Evolutionary conservation across 176 grass and related monocot species (phyloP).

Genomic region (Areca catechu): DNA sequence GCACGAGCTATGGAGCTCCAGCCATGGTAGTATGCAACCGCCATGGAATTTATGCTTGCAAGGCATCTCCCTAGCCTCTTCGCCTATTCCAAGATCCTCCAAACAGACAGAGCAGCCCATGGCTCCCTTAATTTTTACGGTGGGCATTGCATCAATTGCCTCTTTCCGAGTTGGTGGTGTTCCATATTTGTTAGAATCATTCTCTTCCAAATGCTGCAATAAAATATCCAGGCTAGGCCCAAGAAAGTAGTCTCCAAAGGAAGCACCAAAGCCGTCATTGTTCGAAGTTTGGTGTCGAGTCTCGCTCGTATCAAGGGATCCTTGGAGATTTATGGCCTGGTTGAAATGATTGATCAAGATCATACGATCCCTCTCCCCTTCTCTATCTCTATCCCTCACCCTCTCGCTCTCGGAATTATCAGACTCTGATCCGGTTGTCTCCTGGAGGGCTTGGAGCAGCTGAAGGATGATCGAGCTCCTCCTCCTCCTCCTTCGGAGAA

Average conservation of each 20-base stretch:
- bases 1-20: constrained; percentile 79
- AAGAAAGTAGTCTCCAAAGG: constrained; percentile 50
- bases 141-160: constrained; percentile 60
- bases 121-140: constrained; percentile 30
- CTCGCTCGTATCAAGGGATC: constrained; percentile 6
- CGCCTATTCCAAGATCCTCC: constrained; percentile 56
- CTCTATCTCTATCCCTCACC: no score
- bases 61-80: constrained; percentile 64
- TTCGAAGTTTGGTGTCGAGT: constrained; percentile 3
- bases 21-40: constrained; percentile 70
- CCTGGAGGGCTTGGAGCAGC: constrained; percentile 46
- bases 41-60: constrained; percentile 77
- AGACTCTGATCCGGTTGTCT: constrained; percentile 27
- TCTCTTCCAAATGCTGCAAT: constrained; percentile 64
- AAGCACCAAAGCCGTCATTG: constrained; percentile 18
- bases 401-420: constrained; percentile 2
- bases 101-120: constrained; percentile 66
- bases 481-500: constrained; percentile 25
- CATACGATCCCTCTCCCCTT: constrained; percentile 17
- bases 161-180: constrained; percentile 61
- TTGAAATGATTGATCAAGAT: constrained; percentile 26
- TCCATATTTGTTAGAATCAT: constrained; percentile 41
- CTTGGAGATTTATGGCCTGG: constrained; percentile 23
- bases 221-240: constrained; percentile 68
- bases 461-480: constrained; percentile 37